phyloP scores from a whole-genome alignment of 208 protist genomes.

The Trypanosoma conorhini region DNA sequence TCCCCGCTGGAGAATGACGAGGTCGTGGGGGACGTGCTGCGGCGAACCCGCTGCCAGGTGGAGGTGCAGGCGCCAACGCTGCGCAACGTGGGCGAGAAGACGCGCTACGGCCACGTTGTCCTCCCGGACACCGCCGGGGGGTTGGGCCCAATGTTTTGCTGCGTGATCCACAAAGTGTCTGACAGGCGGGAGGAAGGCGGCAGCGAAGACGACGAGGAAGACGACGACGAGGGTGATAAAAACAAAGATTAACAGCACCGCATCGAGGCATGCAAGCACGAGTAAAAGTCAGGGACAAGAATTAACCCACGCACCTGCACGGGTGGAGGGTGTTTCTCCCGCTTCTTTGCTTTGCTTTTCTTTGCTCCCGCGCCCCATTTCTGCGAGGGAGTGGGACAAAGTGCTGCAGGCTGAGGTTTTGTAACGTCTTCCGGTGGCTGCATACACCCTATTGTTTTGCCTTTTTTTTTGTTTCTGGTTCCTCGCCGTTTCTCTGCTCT shows the following conservation, averaged over 20 bases:
- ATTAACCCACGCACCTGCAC: neutral
- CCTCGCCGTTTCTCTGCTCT: neutral
- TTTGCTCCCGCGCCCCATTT: neutral
- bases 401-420: neutral
- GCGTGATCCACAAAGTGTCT: conserved; percentile 62
- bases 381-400: neutral
- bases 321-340: neutral
- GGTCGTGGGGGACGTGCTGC: conserved; percentile 70
- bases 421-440: neutral
- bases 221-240: conserved; percentile 21
- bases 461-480: conserved; percentile 8
- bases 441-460: neutral
- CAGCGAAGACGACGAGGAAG: conserved; percentile 23
- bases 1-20: conserved; percentile 88
- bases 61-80: conserved; percentile 34
- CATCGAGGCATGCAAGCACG: neutral
- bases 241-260: conserved; percentile 10
- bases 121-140: conserved; percentile 64
- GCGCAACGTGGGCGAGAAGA: conserved; percentile 53
- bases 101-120: conserved; percentile 62
- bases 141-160: conserved; percentile 77
- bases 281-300: conserved; percentile 6
- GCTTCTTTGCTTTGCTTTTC: neutral
- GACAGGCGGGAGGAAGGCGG: conserved; percentile 32
- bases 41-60: conserved; percentile 57